Percentiles rank a stretch among this genome's conserved stretches.
phyloP scores from a whole-genome alignment of 192 early-diverging fungal genomes.

The Pecoramyces ruminantium region DNA sequence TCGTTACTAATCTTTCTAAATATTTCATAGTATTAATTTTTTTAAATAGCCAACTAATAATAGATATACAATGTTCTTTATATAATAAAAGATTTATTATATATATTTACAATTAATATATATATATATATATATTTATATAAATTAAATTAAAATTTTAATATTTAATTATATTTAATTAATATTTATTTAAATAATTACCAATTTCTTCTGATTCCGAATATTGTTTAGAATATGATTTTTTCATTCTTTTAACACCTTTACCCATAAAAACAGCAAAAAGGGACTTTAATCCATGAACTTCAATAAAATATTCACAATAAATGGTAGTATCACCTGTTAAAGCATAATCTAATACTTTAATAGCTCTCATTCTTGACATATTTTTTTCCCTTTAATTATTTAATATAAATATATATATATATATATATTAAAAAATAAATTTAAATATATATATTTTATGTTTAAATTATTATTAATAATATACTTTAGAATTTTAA shows the following conservation, averaged over 20 bases:
- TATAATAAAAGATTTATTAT: too few species aligned
- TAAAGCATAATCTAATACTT: constrained; percentile 67
- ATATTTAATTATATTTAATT: too few species aligned
- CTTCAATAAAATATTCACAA: constrained; percentile 66
- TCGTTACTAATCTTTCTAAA: constrained; percentile 54
- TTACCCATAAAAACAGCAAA: constrained; percentile 75
- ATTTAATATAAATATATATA: background rate
- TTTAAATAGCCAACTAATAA: constrained; percentile 62
- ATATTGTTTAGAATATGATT: constrained; percentile 48
- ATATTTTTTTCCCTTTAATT: constrained; percentile 51
- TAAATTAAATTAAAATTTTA: background rate
- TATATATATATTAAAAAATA: too few species aligned
- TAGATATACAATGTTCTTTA: constrained; percentile 66
- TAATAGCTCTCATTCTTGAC: constrained; percentile 63
- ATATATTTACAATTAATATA: background rate
- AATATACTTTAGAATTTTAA: too few species aligned
- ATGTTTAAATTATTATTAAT: too few species aligned
- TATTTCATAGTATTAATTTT: constrained; percentile 38
- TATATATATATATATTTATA: background rate
- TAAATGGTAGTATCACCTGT: constrained; percentile 15
- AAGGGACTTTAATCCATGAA: constrained; percentile 62
- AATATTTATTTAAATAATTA: background rate
- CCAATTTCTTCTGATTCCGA: constrained; percentile 68
- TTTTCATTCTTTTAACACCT: constrained; percentile 60
- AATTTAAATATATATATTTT: too few species aligned